Conservation (phyloP, 805 yeast species). For the Hanseniaspora vineae region DNA sequence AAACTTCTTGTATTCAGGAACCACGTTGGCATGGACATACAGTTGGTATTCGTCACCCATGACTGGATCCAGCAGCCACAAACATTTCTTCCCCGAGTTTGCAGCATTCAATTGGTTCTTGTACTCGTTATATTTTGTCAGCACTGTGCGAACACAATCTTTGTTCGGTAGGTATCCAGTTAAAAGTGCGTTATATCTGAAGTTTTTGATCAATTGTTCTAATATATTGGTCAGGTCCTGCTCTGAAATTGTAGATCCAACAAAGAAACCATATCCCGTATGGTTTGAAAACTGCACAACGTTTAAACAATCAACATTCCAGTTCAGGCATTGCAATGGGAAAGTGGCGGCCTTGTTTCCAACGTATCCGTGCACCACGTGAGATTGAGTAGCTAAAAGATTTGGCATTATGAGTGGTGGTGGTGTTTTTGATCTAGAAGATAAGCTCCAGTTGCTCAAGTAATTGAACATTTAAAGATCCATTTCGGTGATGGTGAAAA, state of each 20-base stretch:
- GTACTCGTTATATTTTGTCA: constrained; percentile 25
- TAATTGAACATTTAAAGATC: not conserved
- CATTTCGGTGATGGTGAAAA: no score
- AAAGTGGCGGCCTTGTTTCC: constrained; percentile 57
- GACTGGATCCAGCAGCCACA: constrained; percentile 65
- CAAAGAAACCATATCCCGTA: constrained; percentile 45
- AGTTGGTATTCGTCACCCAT: constrained; percentile 68
- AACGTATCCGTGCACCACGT: constrained; percentile 63
- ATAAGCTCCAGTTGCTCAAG: not conserved
- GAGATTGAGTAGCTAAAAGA: constrained; percentile 33
- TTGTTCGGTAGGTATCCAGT: constrained; percentile 61
- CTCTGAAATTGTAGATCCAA: not conserved
- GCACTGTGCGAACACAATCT: constrained; percentile 32
- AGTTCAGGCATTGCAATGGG: constrained; percentile 50
- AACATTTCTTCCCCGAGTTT: constrained; percentile 17
- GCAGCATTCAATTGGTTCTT: constrained; percentile 15
- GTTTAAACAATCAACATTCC: constrained; percentile 58
- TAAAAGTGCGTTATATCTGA: constrained; percentile 39
- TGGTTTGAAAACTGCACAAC: constrained; percentile 59
- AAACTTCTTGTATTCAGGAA: constrained; percentile 41
- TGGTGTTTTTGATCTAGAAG: no score
- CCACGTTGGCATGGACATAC: constrained; percentile 46
- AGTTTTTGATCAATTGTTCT: not conserved
- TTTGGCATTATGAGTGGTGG: not conserved
- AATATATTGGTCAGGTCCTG: not conserved